Percentiles rank a stretch among this genome's conserved stretches.
Conservation (phyloP, 805 yeast species). For the Yamadazyma kitorensis region DNA sequence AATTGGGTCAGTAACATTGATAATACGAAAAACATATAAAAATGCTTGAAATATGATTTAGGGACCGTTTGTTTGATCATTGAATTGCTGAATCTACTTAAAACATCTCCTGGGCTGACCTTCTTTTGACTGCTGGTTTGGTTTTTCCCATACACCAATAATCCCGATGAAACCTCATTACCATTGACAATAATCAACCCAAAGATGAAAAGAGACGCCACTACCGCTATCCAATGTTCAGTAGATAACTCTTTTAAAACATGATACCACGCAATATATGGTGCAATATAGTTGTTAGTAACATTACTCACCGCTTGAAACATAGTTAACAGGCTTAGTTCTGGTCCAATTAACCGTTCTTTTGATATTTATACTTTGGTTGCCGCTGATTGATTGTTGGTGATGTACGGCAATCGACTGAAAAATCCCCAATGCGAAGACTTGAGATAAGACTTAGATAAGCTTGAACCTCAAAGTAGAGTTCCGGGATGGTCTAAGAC, state of each 20-base stretch:
- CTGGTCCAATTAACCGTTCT: no score
- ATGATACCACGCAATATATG: constrained; percentile 4
- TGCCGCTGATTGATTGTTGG: no score
- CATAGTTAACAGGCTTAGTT: no score
- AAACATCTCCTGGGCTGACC: constrained; percentile 1
- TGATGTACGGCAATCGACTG: no score
- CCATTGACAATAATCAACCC: constrained; percentile 10
- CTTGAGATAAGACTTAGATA: no score
- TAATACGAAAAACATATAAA: constrained; percentile 47
- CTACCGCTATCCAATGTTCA: constrained; percentile 11
- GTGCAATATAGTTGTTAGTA: constrained; percentile 4
- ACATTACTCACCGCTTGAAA: no score
- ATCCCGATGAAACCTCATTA: constrained; percentile 4
- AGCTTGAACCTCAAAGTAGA: no score
- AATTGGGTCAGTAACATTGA: constrained; percentile 4
- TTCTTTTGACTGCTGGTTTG: neutral
- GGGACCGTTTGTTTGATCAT: constrained; percentile 49
- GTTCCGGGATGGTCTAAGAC: no score
- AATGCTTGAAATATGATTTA: constrained; percentile 61
- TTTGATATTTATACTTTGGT: no score
- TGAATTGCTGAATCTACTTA: constrained; percentile 1
- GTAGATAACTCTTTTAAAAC: neutral
- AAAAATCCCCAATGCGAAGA: no score
- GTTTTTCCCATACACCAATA: constrained; percentile 14
- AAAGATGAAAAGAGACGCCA: neutral